phyloP scores from a whole-genome alignment of 2,329 filamentous ascomycete species.

The Colletotrichum viniferum region DNA sequence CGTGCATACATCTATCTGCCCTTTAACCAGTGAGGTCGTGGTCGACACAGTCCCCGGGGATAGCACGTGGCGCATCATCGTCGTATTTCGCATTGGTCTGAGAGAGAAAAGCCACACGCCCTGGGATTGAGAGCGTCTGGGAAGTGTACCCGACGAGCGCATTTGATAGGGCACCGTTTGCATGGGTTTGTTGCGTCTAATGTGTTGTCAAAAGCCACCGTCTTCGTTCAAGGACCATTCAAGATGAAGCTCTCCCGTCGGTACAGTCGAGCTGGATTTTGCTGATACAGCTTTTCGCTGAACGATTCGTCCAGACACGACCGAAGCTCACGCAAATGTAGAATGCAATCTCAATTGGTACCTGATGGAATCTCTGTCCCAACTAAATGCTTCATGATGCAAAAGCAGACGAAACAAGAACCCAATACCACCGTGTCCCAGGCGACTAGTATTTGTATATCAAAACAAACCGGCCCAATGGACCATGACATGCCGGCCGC shows the following conservation, averaged over 20 bases:
- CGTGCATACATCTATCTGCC: background rate
- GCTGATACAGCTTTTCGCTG: background rate
- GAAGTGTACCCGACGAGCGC: background rate
- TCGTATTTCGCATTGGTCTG: background rate
- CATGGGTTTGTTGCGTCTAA: background rate
- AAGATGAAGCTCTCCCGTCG: background rate
- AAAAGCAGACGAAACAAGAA: background rate
- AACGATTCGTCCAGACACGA: background rate
- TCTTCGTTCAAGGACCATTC: background rate
- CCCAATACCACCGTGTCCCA: background rate
- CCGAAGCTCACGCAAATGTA: background rate
- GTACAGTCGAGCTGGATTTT: background rate
- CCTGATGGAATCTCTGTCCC: background rate
- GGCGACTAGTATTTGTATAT: background rate
- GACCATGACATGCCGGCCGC: background rate
- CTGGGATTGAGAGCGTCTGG: background rate
- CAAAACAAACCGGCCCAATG: background rate
- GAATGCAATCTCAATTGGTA: background rate
- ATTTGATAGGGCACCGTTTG: background rate
- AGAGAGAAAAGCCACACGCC: background rate
- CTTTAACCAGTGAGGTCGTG: background rate
- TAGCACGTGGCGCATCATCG: background rate
- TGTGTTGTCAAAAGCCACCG: background rate
- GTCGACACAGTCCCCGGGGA: background rate
- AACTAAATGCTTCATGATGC: conserved; percentile 6